These are phyloP conservation scores for Aspergillus sp. DNA, from an alignment of 2,329 filamentous ascomycete genomes.

Conservation along the genomic window DNA sequence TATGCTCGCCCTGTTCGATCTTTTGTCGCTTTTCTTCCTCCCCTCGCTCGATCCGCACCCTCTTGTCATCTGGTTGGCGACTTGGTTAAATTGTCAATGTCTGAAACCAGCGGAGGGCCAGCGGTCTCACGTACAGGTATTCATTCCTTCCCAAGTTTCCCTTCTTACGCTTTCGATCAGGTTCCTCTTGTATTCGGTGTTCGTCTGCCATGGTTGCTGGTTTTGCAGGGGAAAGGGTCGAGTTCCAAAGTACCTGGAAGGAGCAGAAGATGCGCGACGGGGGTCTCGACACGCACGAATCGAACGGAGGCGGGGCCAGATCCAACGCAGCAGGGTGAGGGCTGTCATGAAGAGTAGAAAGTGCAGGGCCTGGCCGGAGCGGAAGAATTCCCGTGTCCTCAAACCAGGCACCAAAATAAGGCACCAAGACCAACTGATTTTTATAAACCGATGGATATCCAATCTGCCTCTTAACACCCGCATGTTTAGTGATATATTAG, in stretches of 20 bases:
- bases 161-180: slow-evolving; percentile 47
- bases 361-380: too few species aligned
- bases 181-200: slow-evolving; percentile 21
- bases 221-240: background rate
- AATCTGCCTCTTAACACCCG: too few species aligned
- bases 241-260: background rate
- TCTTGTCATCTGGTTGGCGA: slow-evolving; percentile 43
- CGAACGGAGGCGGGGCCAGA: slow-evolving; percentile 6
- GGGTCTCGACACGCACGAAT: background rate
- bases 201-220: slow-evolving; percentile 24
- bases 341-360: slow-evolving; percentile 13
- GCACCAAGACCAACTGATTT: slow-evolving; percentile 1
- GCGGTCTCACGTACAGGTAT: slow-evolving; percentile 46
- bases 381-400: too few species aligned
- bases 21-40: slow-evolving; percentile 49
- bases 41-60: slow-evolving; percentile 42
- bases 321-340: slow-evolving; percentile 12
- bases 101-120: slow-evolving; percentile 1
- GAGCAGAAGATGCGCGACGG: background rate
- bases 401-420: too few species aligned
- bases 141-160: slow-evolving; percentile 58
- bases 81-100: slow-evolving; percentile 43
- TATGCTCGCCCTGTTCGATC: slow-evolving; percentile 37
- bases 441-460: too few species aligned
- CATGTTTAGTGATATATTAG: too few species aligned